Conservation (phyloP, 106 monocot species). For the Dendrobium chrysotoxum region DNA sequence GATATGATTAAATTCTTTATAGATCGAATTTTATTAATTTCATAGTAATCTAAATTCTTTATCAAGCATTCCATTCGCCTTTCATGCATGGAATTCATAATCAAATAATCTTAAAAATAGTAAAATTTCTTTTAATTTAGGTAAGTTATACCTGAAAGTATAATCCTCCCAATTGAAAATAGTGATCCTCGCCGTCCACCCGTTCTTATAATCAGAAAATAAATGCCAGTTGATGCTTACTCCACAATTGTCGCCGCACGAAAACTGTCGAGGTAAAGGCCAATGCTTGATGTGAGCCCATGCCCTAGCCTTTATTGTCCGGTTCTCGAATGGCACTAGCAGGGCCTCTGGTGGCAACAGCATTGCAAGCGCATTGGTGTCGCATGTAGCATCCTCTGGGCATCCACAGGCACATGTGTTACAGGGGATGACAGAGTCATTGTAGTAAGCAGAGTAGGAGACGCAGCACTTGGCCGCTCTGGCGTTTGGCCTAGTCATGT, state of each 20-base stretch:
- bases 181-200: slow-evolving; percentile 67
- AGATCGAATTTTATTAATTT: too few species aligned
- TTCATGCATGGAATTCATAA: too few species aligned
- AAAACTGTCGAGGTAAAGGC: slow-evolving; percentile 13
- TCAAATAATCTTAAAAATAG: too few species aligned
- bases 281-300: slow-evolving; percentile 70
- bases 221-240: slow-evolving; percentile 85
- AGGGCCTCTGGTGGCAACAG: slow-evolving; percentile 74
- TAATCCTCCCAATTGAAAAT: slow-evolving; percentile 75
- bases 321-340: slow-evolving; percentile 58
- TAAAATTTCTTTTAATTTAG: too few species aligned
- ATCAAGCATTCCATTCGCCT: too few species aligned
- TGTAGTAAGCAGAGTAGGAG: slow-evolving; percentile 94
- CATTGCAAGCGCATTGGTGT: slow-evolving; percentile 41
- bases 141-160: slow-evolving; percentile 21
- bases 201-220: slow-evolving; percentile 39
- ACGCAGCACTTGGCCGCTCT: slow-evolving; percentile 67
- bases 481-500: slow-evolving; percentile 59
- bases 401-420: slow-evolving; percentile 91
- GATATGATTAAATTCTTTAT: too few species aligned
- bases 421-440: slow-evolving; percentile 88
- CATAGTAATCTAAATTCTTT: too few species aligned
- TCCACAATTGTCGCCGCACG: slow-evolving; percentile 60
- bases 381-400: slow-evolving; percentile 31
- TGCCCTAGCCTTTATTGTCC: slow-evolving; percentile 50